Conservation (phyloP, 441 rosid genomes). For the Euphorbia celastroides region DNA sequence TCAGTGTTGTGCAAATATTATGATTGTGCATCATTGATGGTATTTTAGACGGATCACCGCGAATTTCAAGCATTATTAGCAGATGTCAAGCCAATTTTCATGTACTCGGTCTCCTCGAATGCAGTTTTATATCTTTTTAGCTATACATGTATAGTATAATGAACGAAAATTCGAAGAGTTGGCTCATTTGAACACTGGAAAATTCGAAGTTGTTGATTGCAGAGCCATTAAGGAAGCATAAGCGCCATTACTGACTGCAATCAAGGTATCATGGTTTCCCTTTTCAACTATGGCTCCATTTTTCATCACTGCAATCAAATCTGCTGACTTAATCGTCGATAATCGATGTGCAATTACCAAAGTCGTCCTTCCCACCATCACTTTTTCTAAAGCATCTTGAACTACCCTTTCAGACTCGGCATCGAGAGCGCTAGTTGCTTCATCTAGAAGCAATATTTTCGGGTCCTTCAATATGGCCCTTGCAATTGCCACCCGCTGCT, state of each 20-base stretch:
- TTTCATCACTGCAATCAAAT: constrained; percentile 57
- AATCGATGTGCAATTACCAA: constrained; percentile 62
- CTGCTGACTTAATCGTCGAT: constrained; percentile 54
- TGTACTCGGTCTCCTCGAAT: too few relatives aligned
- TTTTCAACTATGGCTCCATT: constrained; percentile 61
- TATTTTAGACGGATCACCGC: neutral
- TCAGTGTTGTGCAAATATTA: too few relatives aligned
- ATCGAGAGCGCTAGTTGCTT: constrained; percentile 75
- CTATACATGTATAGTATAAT: too few relatives aligned
- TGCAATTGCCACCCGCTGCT: constrained; percentile 70
- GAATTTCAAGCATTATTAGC: neutral
- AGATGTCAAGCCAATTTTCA: too few relatives aligned
- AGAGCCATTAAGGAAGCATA: constrained; percentile 61
- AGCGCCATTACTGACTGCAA: constrained; percentile 40
- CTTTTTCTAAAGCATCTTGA: constrained; percentile 57
- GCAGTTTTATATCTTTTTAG: too few relatives aligned
- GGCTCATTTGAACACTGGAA: too few relatives aligned
- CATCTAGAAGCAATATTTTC: constrained; percentile 49
- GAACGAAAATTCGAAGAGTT: too few relatives aligned
- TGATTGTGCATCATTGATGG: neutral
- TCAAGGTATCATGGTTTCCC: constrained; percentile 52
- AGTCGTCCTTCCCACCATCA: constrained; percentile 52
- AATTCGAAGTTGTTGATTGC: constrained; percentile 16
- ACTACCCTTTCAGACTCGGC: constrained; percentile 66
- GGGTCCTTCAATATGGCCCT: constrained; percentile 66